phyloP scores from a whole-genome alignment of 2,329 filamentous ascomycete species.

The Phaeosphaeria sp. region DNA sequence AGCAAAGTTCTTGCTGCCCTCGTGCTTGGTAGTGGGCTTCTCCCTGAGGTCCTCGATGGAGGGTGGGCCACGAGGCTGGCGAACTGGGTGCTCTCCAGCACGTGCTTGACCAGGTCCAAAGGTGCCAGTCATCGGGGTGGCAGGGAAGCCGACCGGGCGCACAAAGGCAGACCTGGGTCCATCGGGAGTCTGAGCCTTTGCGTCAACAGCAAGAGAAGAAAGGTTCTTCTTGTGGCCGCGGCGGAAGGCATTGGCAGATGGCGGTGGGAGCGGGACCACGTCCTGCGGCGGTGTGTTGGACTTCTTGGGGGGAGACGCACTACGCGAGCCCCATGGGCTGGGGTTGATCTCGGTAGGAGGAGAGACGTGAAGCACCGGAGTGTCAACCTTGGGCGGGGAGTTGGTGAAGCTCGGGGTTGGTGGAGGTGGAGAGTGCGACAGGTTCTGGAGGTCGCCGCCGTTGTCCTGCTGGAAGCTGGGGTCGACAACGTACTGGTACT shows the following conservation, averaged over 20 bases:
- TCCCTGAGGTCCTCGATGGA: constrained; percentile 87
- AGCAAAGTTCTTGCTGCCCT: constrained; percentile 97
- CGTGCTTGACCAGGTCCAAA: constrained; percentile 93
- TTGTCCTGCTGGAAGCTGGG: constrained; percentile 61
- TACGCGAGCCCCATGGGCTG: constrained; percentile 62
- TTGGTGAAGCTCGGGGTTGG: constrained; percentile 47
- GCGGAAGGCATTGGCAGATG: constrained; percentile 90
- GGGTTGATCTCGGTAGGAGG: constrained; percentile 70
- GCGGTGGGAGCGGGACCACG: constrained; percentile 78
- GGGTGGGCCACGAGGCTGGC: constrained; percentile 91
- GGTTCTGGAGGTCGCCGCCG: constrained; percentile 30
- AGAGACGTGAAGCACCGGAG: constrained; percentile 76
- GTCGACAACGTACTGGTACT: constrained; percentile 81
- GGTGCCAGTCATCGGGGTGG: constrained; percentile 79
- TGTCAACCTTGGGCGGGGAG: constrained; percentile 48
- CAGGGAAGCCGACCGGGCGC: constrained; percentile 69
- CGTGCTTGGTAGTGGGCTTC: constrained; percentile 89
- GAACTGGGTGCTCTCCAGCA: constrained; percentile 90
- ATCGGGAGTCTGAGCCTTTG: constrained; percentile 62
- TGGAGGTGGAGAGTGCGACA: constrained; percentile 58
- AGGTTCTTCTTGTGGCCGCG: constrained; percentile 87
- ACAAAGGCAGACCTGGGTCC: constrained; percentile 74
- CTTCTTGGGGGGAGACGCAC: constrained; percentile 67
- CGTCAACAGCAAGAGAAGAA: constrained; percentile 69
- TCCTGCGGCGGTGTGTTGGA: constrained; percentile 73